Conservation (phyloP, 441 rosid species). For the Erysimum pusillum region DNA sequence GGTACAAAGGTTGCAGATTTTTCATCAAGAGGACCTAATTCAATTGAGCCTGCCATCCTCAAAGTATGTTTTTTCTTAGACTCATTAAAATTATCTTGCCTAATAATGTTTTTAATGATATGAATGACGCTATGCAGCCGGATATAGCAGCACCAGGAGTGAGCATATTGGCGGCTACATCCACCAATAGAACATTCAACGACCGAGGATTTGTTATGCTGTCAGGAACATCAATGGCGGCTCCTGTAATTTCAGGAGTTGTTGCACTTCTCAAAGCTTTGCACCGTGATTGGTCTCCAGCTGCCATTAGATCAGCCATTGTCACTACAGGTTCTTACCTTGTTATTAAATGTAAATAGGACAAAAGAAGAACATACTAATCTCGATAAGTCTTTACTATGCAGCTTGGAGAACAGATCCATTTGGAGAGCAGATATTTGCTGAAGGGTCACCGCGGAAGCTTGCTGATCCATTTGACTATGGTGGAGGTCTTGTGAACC, state of each 20-base stretch:
- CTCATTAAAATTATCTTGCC: not conserved
- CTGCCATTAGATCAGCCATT: conserved; percentile 56
- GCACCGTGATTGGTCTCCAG: conserved; percentile 58
- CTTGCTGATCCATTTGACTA: conserved; percentile 68
- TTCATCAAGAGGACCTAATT: conserved; percentile 59
- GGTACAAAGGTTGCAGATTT: conserved; percentile 50
- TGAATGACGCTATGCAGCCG: conserved; percentile 44
- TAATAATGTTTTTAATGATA: not conserved
- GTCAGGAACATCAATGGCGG: conserved; percentile 58
- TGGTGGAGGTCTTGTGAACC: conserved; percentile 71
- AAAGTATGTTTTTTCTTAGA: conserved; percentile 35
- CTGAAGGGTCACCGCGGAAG: conserved; percentile 36
- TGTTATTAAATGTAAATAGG: too few species aligned
- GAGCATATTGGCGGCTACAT: conserved; percentile 54
- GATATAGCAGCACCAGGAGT: conserved; percentile 65
- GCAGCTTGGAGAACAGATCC: conserved; percentile 48
- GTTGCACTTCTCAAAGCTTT: conserved; percentile 50
- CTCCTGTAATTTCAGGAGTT: conserved; percentile 53
- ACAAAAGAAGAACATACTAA: conserved; percentile 33
- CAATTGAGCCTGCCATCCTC: conserved; percentile 50
- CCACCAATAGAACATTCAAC: conserved; percentile 30
- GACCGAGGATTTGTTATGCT: conserved; percentile 45
- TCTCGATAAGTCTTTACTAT: conserved; percentile 39
- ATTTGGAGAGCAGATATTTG: conserved; percentile 28
- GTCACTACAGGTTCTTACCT: conserved; percentile 52